phyloP scores from a whole-genome alignment of 1,284 basidiomycete genomes.

The Microbotryum saponariae region DNA sequence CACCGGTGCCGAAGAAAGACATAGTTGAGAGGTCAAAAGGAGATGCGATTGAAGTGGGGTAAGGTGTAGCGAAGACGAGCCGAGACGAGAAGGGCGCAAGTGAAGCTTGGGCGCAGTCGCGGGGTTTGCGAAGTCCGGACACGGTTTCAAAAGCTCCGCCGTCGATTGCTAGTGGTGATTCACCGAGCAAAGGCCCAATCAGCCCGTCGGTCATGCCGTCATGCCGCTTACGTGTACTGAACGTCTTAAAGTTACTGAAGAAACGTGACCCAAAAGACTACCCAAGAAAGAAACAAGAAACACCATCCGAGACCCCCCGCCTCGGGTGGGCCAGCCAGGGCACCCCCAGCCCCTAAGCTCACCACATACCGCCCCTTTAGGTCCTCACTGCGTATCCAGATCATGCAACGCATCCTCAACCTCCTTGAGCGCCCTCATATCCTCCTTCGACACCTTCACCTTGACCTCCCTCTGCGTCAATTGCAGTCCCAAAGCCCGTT shows the following conservation, averaged over 20 bases:
- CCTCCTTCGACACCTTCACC: not conserved
- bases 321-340: not conserved
- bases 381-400: not conserved
- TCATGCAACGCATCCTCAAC: not conserved
- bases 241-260: no score
- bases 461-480: not conserved
- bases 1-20: conserved; percentile 26
- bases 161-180: no score
- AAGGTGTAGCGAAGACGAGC: no score
- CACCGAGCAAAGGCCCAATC: no score
- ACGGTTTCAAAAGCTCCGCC: no score
- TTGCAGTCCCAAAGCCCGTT: conserved; percentile 1
- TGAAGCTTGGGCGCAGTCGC: no score
- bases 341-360: no score
- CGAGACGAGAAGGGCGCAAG: no score
- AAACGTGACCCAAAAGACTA: not conserved
- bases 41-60: no score
- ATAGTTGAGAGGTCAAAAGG: not conserved
- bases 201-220: no score
- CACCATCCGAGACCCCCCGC: not conserved
- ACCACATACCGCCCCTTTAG: not conserved
- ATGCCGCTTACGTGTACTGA: no score
- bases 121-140: no score
- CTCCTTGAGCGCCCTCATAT: conserved; percentile 7
- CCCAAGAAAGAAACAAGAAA: not conserved